These are phyloP conservation scores for Populus tomentosa DNA, from an alignment of 441 rosid genomes.

Conservation along the genomic window DNA sequence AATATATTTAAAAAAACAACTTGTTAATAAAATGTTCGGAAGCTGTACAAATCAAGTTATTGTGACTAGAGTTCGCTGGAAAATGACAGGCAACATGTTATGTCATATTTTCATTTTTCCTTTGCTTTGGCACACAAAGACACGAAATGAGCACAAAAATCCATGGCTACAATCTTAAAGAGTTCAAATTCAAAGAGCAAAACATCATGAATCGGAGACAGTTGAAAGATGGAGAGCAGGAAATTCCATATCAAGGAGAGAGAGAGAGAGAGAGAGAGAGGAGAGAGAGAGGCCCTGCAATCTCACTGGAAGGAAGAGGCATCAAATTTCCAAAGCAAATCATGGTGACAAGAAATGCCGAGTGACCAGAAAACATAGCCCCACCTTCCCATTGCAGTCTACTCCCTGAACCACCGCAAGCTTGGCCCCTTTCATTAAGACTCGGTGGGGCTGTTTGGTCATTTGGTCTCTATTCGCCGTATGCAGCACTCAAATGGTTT, in stretches of 20 bases:
- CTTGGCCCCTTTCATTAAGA: constrained; percentile 1
- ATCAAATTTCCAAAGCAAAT: constrained; percentile 18
- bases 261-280: too few species aligned
- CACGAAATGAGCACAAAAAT: neutral
- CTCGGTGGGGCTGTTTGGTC: neutral
- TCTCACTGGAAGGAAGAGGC: neutral
- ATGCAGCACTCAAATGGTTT: too few species aligned
- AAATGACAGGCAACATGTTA: constrained; percentile 3
- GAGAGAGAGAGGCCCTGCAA: neutral
- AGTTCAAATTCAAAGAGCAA: neutral
- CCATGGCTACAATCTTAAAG: neutral
- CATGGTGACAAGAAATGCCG: constrained; percentile 16
- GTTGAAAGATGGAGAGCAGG: neutral
- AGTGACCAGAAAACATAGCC: neutral
- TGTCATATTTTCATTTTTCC: neutral
- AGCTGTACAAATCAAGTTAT: too few species aligned
- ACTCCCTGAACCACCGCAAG: neutral
- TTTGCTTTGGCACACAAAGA: neutral
- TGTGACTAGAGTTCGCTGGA: neutral
- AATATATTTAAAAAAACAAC: too few species aligned
- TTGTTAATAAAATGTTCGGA: too few species aligned
- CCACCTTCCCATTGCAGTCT: neutral
- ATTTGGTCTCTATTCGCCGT: too few species aligned
- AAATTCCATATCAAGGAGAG: constrained; percentile 13
- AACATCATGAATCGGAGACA: neutral